Evolutionary conservation across 768 basidiomycete genomes (phyloP).

Genomic region (Porphyrellus cyaneotinctus): DNA sequence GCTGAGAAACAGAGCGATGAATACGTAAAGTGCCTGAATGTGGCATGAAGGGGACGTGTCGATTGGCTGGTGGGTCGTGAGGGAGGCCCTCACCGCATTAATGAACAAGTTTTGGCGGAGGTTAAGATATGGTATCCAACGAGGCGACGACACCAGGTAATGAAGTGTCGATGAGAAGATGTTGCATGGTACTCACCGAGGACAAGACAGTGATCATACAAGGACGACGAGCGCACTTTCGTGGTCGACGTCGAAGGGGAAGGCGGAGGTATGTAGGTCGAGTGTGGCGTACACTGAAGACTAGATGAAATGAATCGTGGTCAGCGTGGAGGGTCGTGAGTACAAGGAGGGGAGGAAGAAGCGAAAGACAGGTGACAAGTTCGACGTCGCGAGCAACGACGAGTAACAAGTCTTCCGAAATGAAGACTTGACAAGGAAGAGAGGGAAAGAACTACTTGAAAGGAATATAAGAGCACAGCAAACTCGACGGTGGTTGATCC

Average conservation of each 20-base stretch:
- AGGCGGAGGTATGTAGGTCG: constrained; percentile 31
- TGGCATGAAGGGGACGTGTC: background rate
- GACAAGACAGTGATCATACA: constrained; percentile 39
- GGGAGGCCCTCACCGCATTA: background rate
- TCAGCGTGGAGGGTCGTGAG: constrained; percentile 36
- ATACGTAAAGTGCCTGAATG: constrained; percentile 1
- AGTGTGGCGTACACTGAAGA: constrained; percentile 28
- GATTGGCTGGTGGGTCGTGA: background rate
- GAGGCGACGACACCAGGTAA: background rate
- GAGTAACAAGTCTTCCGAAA: constrained; percentile 21
- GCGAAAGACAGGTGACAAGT: constrained; percentile 14
- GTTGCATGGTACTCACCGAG: constrained; percentile 32
- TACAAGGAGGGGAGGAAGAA: constrained; percentile 22
- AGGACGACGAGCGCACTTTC: constrained; percentile 37
- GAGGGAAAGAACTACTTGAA: constrained; percentile 18
- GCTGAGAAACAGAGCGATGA: constrained; percentile 4
- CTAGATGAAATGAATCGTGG: constrained; percentile 36
- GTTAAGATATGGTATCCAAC: constrained; percentile 15
- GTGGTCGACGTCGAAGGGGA: constrained; percentile 31
- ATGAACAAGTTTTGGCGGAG: constrained; percentile 8
- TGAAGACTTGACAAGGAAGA: constrained; percentile 25
- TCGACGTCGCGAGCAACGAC: constrained; percentile 24
- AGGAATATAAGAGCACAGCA: constrained; percentile 35
- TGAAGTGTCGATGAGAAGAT: background rate
- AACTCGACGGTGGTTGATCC: constrained; percentile 13